Conservation (phyloP, 1,284 basidiomycete genomes). For the Malassezia nana region DNA sequence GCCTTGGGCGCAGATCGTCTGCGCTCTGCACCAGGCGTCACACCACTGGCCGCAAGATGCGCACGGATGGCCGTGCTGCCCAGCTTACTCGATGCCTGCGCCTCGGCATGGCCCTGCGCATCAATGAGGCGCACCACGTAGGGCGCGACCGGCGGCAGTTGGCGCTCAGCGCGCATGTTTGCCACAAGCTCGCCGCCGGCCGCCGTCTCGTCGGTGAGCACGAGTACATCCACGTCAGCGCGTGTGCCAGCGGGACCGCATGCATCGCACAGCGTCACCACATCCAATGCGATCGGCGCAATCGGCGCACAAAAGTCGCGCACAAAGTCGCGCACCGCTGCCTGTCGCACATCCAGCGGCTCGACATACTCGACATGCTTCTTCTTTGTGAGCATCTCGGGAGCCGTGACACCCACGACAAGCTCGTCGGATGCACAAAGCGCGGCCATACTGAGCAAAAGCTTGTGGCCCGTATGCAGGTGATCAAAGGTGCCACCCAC, state of each 20-base stretch:
- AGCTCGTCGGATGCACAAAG: slow-evolving; percentile 69
- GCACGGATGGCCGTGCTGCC: slow-evolving; percentile 43
- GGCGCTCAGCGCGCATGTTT: slow-evolving; percentile 26
- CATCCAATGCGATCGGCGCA: slow-evolving; percentile 20
- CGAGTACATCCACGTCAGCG: slow-evolving; percentile 28
- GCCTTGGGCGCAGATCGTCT: slow-evolving; percentile 8
- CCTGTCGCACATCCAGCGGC: slow-evolving; percentile 52
- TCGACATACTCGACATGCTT: slow-evolving; percentile 63
- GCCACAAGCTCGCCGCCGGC: slow-evolving; percentile 36
- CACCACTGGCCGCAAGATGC: slow-evolving; percentile 23
- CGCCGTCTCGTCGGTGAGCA: slow-evolving; percentile 43
- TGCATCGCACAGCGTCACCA: slow-evolving; percentile 36
- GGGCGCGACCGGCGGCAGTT: slow-evolving; percentile 21
- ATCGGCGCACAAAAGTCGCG: slow-evolving; percentile 22
- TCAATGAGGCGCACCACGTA: slow-evolving; percentile 39
- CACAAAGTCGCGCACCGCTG: slow-evolving; percentile 33
- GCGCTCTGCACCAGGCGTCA: slow-evolving; percentile 6
- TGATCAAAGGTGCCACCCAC: slow-evolving; percentile 88
- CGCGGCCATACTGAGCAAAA: slow-evolving; percentile 79
- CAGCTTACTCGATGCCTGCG: slow-evolving; percentile 35
- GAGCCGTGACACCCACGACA: slow-evolving; percentile 75
- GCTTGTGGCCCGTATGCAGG: slow-evolving; percentile 93
- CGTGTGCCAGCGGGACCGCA: slow-evolving; percentile 42
- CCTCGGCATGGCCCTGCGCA: slow-evolving; percentile 31
- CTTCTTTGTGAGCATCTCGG: slow-evolving; percentile 66